Evolutionary conservation across 2,329 filamentous ascomycete species (phyloP).

Genomic region (Talaromyces sp.): DNA sequence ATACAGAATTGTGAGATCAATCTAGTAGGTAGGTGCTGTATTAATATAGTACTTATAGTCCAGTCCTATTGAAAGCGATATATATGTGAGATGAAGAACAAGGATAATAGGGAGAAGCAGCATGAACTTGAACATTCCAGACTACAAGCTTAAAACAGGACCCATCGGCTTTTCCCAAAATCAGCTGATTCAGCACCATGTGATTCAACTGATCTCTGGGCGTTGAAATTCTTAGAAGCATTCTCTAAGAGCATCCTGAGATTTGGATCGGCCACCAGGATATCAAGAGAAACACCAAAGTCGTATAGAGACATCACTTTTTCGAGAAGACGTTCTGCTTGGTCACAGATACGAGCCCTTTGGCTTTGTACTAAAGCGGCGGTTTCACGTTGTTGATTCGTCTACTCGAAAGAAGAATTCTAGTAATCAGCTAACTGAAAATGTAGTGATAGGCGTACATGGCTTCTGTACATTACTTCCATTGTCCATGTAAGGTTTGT

Average conservation of each 20-base stretch:
- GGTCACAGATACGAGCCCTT: constrained; percentile 2
- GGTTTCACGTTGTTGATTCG: background rate
- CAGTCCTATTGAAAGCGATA: background rate
- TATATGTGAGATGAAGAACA: background rate
- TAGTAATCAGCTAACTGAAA: background rate
- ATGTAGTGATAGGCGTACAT: background rate
- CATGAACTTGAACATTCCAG: background rate
- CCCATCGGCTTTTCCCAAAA: background rate
- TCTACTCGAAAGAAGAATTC: background rate
- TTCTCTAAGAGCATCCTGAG: background rate
- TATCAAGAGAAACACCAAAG: background rate
- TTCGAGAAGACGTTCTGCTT: background rate
- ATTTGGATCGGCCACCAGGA: background rate
- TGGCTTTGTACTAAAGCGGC: background rate
- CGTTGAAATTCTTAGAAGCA: background rate
- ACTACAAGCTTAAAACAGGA: background rate
- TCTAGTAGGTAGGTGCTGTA: background rate
- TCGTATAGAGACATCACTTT: background rate
- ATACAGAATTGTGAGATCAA: background rate
- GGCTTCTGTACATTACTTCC: background rate
- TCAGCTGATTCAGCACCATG: background rate
- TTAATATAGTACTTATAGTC: background rate
- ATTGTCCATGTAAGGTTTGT: background rate
- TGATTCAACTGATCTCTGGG: background rate
- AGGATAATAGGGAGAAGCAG: background rate